Conservation (phyloP, 305 asterid species). For the Salvia sclarea region DNA sequence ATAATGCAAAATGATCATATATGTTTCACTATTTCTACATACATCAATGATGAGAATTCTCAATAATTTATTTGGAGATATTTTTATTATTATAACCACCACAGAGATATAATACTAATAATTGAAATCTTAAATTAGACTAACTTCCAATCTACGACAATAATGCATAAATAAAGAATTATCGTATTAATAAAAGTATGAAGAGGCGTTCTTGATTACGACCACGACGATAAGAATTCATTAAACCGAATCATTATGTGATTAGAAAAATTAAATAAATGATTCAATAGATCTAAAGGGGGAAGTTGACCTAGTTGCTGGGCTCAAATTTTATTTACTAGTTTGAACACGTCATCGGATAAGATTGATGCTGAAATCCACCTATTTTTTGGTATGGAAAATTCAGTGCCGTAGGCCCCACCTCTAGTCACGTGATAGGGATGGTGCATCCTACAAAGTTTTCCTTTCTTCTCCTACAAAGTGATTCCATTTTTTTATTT, state of each 20-base stretch:
- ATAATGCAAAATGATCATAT: too few species aligned
- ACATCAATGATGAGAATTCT: too few species aligned
- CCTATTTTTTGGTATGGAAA: conserved; percentile 18
- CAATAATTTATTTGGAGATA: too few species aligned
- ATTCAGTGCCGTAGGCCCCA: conserved; percentile 15
- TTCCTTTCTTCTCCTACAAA: background rate
- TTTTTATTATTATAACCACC: too few species aligned
- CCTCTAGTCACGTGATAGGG: conserved; percentile 17
- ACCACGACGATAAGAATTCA: background rate
- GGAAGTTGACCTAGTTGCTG: conserved; percentile 19
- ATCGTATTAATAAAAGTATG: background rate
- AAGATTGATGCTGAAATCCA: conserved; percentile 28
- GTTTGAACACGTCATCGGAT: conserved; percentile 39
- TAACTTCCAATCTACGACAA: background rate
- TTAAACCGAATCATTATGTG: background rate
- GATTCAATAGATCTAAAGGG: background rate
- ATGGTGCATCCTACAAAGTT: conserved; percentile 17
- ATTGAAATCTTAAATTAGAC: background rate
- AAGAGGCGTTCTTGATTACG: background rate
- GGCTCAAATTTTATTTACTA: background rate
- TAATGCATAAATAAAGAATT: background rate
- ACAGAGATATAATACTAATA: too few species aligned
- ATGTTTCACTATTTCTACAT: too few species aligned
- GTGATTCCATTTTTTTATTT: too few species aligned
- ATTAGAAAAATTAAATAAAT: background rate